phyloP scores from a whole-genome alignment of 805 yeast species.

The Candida manassasensis region DNA sequence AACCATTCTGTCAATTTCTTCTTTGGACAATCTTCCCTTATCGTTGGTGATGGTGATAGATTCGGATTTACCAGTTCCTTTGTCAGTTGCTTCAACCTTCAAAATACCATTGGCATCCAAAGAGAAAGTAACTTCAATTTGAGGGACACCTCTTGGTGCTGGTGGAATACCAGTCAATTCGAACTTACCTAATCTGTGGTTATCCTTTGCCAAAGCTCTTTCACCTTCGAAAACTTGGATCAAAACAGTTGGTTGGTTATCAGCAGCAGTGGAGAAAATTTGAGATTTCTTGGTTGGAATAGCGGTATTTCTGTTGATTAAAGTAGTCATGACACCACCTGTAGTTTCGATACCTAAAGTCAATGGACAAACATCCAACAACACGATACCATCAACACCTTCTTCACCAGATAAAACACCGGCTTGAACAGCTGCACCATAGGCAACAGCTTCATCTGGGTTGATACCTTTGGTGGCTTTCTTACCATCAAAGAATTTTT shows the following conservation, averaged over 20 bases:
- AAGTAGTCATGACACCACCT: slow-evolving; percentile 98
- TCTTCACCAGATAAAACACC: slow-evolving; percentile 96
- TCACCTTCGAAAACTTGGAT: slow-evolving; percentile 99
- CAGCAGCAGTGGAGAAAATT: slow-evolving; percentile 98
- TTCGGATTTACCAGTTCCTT: slow-evolving; percentile 97
- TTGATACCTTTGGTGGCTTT: slow-evolving; percentile 45
- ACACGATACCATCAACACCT: slow-evolving; percentile 91
- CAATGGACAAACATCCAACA: slow-evolving; percentile 96
- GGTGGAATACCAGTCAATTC: slow-evolving; percentile 98
- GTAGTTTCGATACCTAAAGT: slow-evolving; percentile 99
- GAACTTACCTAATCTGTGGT: slow-evolving; percentile 97
- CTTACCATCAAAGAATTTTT: slow-evolving; percentile 52
- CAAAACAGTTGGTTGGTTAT: slow-evolving; percentile 97
- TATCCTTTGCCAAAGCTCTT: slow-evolving; percentile 97
- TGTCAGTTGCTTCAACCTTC: slow-evolving; percentile 98
- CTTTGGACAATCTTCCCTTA: slow-evolving; percentile 95
- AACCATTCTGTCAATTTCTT: slow-evolving; percentile 97
- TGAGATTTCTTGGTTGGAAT: slow-evolving; percentile 99
- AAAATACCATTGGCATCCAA: slow-evolving; percentile 99
- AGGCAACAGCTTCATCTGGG: slow-evolving; percentile 49
- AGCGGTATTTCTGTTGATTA: slow-evolving; percentile 98
- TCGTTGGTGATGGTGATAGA: slow-evolving; percentile 99
- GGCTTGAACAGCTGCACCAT: slow-evolving; percentile 95
- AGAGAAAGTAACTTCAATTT: slow-evolving; percentile 97
- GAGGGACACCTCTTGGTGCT: slow-evolving; percentile 98